Evolutionary conservation across 371 early-diverging fungal genomes (phyloP).

Genomic region (Enteropsectra breve): DNA sequence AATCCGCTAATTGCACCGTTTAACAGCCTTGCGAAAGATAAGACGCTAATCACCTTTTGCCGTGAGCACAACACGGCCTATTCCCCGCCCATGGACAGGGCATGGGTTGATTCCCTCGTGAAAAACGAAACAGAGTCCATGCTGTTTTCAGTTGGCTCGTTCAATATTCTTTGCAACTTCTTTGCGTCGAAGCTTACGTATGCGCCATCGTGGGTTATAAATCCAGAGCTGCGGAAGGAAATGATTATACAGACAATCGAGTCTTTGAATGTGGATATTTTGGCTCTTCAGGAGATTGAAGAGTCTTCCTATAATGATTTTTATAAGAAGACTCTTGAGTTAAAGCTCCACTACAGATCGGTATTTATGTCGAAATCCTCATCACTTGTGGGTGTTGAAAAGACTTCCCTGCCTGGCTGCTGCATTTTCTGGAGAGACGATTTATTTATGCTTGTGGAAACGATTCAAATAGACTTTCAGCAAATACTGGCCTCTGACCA

Average conservation of each 20-base stretch:
- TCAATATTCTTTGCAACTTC: slow-evolving; percentile 81
- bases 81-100: slow-evolving; percentile 73
- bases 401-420: slow-evolving; percentile 82
- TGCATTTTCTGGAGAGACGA: slow-evolving; percentile 80
- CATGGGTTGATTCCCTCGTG: slow-evolving; percentile 72
- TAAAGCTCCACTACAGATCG: slow-evolving; percentile 66
- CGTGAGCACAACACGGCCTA: slow-evolving; percentile 72
- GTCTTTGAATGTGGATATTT: slow-evolving; percentile 75
- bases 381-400: slow-evolving; percentile 77
- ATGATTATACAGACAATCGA: slow-evolving; percentile 74
- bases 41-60: slow-evolving; percentile 75
- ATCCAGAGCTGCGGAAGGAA: slow-evolving; percentile 82
- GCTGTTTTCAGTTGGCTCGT: slow-evolving; percentile 73
- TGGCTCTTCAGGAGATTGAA: slow-evolving; percentile 76
- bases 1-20: slow-evolving; percentile 81
- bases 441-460: slow-evolving; percentile 68
- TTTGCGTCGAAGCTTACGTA: slow-evolving; percentile 82
- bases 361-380: slow-evolving; percentile 83
- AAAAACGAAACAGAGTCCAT: slow-evolving; percentile 24
- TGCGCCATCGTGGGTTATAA: slow-evolving; percentile 87
- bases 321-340: slow-evolving; percentile 65
- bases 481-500: slow-evolving; percentile 74
- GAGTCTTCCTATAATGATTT: slow-evolving; percentile 63
- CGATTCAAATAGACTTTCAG: slow-evolving; percentile 76
- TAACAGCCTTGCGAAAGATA: slow-evolving; percentile 65